These are phyloP conservation scores for Trichoderma guizhouense DNA, from an alignment of 2,329 filamentous ascomycete species.

Conservation along the genomic window DNA sequence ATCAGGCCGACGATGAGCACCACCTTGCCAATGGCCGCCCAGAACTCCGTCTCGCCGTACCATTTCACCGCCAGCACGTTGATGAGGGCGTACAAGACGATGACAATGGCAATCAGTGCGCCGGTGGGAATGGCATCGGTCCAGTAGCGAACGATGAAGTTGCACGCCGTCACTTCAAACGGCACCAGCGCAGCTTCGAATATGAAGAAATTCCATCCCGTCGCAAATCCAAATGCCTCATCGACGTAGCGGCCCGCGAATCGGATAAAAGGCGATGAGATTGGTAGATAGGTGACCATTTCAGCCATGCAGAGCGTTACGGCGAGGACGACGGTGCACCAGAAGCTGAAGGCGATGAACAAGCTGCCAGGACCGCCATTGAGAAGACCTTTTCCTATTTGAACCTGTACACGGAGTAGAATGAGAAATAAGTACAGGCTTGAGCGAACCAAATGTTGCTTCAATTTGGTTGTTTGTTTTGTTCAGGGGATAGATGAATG, in stretches of 20 bases:
- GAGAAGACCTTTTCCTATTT: constrained; percentile 57
- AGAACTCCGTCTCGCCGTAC: constrained; percentile 77
- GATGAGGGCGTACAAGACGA: constrained; percentile 49
- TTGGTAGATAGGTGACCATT: constrained; percentile 74
- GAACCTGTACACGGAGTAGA: constrained; percentile 33
- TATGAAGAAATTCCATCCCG: constrained; percentile 72
- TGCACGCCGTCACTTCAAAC: constrained; percentile 64
- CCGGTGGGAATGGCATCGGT: constrained; percentile 57
- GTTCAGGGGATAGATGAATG: background rate
- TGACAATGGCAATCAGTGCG: constrained; percentile 57
- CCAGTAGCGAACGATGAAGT: constrained; percentile 62
- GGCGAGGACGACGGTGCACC: constrained; percentile 59
- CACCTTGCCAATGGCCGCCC: constrained; percentile 68
- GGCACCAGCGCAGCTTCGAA: constrained; percentile 66
- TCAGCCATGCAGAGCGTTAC: constrained; percentile 64
- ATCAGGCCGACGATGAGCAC: constrained; percentile 69
- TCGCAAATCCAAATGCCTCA: constrained; percentile 69
- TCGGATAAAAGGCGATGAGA: constrained; percentile 74
- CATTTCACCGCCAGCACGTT: constrained; percentile 71
- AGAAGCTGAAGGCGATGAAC: constrained; percentile 58
- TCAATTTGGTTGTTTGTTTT: background rate
- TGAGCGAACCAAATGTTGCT: constrained; percentile 20
- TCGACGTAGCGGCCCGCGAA: constrained; percentile 74
- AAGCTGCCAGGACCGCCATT: constrained; percentile 58
- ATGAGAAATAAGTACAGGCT: constrained; percentile 15